Evolutionary conservation across 148 eudicot genomes (phyloP).

Genomic region (Cornus suecica): DNA sequence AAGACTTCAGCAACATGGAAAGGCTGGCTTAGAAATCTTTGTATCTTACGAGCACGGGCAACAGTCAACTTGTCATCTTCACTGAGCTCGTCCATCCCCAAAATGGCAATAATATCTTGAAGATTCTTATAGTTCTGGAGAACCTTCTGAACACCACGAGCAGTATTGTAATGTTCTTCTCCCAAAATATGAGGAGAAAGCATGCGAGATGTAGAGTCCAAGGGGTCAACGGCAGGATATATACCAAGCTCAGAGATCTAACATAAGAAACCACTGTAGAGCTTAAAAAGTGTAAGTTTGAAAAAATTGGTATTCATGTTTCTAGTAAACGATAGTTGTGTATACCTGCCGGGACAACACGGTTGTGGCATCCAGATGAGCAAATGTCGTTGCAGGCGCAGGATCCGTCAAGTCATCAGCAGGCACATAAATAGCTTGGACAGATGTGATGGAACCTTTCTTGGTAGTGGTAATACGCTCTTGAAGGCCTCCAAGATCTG

Average conservation of each 20-base stretch:
- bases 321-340: neutral
- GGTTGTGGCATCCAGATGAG: conserved; percentile 81
- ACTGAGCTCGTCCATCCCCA: conserved; percentile 77
- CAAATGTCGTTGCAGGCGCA: conserved; percentile 78
- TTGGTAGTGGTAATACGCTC: conserved; percentile 79
- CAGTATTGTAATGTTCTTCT: conserved; percentile 66
- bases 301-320: neutral
- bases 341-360: conserved; percentile 69
- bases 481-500: conserved; percentile 81
- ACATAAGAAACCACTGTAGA: neutral
- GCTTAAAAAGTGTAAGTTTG: neutral
- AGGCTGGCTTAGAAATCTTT: conserved; percentile 70
- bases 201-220: conserved; percentile 65
- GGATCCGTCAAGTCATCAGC: conserved; percentile 89
- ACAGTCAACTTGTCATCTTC: conserved; percentile 75
- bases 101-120: conserved; percentile 68
- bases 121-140: conserved; percentile 72
- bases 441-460: conserved; percentile 77
- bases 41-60: conserved; percentile 76
- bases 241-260: conserved; percentile 77
- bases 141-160: conserved; percentile 71
- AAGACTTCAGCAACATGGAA: conserved; percentile 73
- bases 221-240: conserved; percentile 67
- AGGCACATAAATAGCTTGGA: conserved; percentile 77
- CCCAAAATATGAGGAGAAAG: conserved; percentile 66